These are phyloP conservation scores for Neurospora sublineolata DNA, from an alignment of 495 filamentous ascomycete genomes.

Conservation along the genomic window DNA sequence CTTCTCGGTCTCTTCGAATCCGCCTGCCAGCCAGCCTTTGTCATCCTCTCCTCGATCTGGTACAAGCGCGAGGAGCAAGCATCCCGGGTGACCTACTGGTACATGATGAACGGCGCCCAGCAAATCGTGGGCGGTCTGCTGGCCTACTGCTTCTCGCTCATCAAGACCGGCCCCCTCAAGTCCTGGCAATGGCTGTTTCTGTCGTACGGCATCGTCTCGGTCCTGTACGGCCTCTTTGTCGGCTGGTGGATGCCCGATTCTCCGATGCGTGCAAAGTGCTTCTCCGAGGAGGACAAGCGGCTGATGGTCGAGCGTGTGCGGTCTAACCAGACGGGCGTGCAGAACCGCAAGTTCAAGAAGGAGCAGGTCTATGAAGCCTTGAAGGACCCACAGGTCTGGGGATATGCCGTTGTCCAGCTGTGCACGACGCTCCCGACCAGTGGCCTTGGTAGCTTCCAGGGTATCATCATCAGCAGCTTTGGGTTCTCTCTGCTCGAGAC, in stretches of 20 bases:
- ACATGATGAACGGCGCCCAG: constrained; percentile 57
- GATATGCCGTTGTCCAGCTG: constrained; percentile 44
- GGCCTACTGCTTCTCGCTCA: constrained; percentile 44
- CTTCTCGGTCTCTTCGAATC: constrained; percentile 61
- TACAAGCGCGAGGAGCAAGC: constrained; percentile 59
- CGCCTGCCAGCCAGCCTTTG: constrained; percentile 48
- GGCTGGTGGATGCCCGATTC: constrained; percentile 53
- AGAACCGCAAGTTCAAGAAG: constrained; percentile 45
- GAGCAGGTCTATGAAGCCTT: constrained; percentile 36
- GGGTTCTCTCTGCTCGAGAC: constrained; percentile 40
- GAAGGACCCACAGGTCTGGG: constrained; percentile 38
- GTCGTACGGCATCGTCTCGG: constrained; percentile 41
- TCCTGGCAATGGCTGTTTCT: constrained; percentile 46
- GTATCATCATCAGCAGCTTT: constrained; percentile 46
- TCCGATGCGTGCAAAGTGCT: constrained; percentile 48
- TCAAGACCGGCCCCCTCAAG: constrained; percentile 32
- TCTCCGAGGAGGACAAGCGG: constrained; percentile 43
- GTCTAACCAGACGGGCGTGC: constrained; percentile 53
- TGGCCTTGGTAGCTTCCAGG: constrained; percentile 55
- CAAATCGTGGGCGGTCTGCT: constrained; percentile 45
- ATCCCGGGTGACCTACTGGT: constrained; percentile 55
- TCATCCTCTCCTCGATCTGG: constrained; percentile 61
- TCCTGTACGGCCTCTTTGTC: constrained; percentile 44
- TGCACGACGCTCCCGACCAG: constrained; percentile 58
- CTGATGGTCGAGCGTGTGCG: constrained; percentile 48